Evolutionary conservation across 2,329 filamentous ascomycete genomes (phyloP), one percentile per base, ranked within the genome.

Genomic region (Madurella mycetomatis): DNA sequence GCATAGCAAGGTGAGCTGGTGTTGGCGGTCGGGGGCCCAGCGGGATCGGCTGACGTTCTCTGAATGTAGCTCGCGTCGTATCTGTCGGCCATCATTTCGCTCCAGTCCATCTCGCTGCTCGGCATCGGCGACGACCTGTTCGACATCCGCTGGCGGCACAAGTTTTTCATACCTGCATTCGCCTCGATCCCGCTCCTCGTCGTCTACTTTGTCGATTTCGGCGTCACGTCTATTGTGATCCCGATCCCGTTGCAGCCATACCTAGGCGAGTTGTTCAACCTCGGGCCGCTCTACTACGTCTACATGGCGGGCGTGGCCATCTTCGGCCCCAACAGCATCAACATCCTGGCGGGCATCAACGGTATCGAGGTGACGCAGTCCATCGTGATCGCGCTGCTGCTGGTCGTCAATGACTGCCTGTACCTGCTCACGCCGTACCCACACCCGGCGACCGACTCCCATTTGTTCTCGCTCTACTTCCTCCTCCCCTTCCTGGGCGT

Each of bases 301-400:
- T 99, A 97, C 79, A 99, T 99, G 94, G 90, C 90, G 49, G 87
- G 88, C 53, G 82, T 99, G 62, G 89, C 92, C 68, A 99, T 99
- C 71, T 99, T 99, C 76, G 95, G 91, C 63, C 92, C 94, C 7
- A 97, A 99, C 75, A 91, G 90, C 71, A 99, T 99, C 81, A 99
- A 99, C 77, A 99, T 99, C 74, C 78, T 99, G n/a, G 94, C 94
- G 0, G 94, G 94, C n/a, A 90, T 99, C 72, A 99, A 99, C 71
- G 94, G 94, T 52, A 94, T 99, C 69, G 94, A 99, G 71, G 94
- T 97, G 52, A 85, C 88, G 11, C 94, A 99, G 73, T 96, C 91
- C 56, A 77, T 99, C 59, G 88, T 96, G 60, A 90, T 99, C 67
- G 92, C 92, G 25, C 71, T 85, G 50, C 81, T 97, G 48, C 83